These are phyloP conservation scores for Agaricus sinodeliciosus DNA, from an alignment of 768 basidiomycete genomes.

Conservation along the genomic window DNA sequence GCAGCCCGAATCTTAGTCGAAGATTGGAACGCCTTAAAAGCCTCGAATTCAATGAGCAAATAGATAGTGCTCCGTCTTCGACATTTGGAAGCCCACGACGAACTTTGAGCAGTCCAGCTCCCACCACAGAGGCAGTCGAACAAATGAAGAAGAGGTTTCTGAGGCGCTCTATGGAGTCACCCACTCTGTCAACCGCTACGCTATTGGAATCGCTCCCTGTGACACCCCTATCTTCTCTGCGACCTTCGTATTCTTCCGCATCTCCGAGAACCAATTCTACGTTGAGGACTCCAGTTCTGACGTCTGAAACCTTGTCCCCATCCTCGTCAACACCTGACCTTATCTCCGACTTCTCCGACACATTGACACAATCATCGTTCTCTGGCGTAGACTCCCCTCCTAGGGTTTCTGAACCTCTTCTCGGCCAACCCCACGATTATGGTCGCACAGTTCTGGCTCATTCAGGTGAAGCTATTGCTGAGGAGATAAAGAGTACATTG, in stretches of 20 bases:
- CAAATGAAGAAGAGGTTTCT: slow-evolving; percentile 60
- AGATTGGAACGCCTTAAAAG: slow-evolving; percentile 19
- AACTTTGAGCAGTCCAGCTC: slow-evolving; percentile 23
- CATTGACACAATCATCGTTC: slow-evolving; percentile 43
- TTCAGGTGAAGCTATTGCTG: slow-evolving; percentile 20
- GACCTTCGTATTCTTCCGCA: slow-evolving; percentile 16
- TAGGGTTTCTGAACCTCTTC: slow-evolving; percentile 18
- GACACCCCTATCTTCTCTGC: slow-evolving; percentile 12
- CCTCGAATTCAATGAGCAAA: neutral
- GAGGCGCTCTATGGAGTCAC: slow-evolving; percentile 22
- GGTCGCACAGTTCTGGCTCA: slow-evolving; percentile 21
- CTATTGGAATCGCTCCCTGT: slow-evolving; percentile 12
- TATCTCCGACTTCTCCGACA: slow-evolving; percentile 54
- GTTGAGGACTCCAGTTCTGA: slow-evolving; percentile 8
- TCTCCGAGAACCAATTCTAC: slow-evolving; percentile 11
- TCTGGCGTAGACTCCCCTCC: slow-evolving; percentile 50
- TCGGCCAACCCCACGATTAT: slow-evolving; percentile 15
- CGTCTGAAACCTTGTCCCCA: slow-evolving; percentile 1
- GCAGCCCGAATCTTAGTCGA: slow-evolving; percentile 15
- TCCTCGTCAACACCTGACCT: slow-evolving; percentile 43
- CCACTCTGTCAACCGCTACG: slow-evolving; percentile 15
- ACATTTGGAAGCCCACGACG: slow-evolving; percentile 21
- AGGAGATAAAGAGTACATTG: slow-evolving; percentile 25
- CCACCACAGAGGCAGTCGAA: slow-evolving; percentile 47
- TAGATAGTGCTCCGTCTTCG: slow-evolving; percentile 10